A percentile compares a stretch with the other conserved stretches of the same genome.
These are phyloP conservation scores for Millerago galiae DNA, from an alignment of 805 yeast genomes.

Conservation along the genomic window DNA sequence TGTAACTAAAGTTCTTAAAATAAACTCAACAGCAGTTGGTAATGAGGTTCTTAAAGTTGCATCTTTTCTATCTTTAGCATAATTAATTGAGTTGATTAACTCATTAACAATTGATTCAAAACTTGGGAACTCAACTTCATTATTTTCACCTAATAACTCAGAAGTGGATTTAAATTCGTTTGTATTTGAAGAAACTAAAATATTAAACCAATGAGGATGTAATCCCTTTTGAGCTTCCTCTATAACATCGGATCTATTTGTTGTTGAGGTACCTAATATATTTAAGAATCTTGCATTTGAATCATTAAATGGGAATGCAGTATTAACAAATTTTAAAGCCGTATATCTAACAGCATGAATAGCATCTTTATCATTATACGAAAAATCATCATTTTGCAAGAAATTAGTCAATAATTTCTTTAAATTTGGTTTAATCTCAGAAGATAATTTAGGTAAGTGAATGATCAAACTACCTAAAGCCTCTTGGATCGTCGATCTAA, in stretches of 20 bases:
- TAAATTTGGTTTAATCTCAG: conserved; percentile 34
- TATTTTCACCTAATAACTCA: conserved; percentile 36
- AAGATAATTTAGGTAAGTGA: conserved; percentile 37
- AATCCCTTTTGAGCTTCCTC: conserved; percentile 79
- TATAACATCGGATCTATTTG: conserved; percentile 61
- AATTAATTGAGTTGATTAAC: conserved; percentile 25
- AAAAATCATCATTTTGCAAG: conserved; percentile 29
- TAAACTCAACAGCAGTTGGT: conserved; percentile 43
- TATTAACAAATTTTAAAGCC: conserved; percentile 58
- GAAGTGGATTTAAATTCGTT: conserved; percentile 36
- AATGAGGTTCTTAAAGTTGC: conserved; percentile 29
- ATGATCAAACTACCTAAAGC: conserved; percentile 54
- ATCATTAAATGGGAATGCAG: conserved; percentile 61
- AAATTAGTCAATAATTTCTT: conserved; percentile 31
- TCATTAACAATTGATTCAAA: conserved; percentile 35
- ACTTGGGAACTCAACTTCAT: conserved; percentile 45
- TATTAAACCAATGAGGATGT: conserved; percentile 74
- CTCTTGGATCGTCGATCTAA: conserved; percentile 65
- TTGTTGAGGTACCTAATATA: conserved; percentile 51
- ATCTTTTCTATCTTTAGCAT: conserved; percentile 16
- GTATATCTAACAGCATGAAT: conserved; percentile 52
- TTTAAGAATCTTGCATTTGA: conserved; percentile 62
- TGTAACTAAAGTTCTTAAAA: conserved; percentile 56
- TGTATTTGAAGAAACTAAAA: conserved; percentile 41
- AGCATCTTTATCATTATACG: conserved; percentile 23